Evolutionary conservation across 2,329 filamentous ascomycete genomes (phyloP).

Genomic region (Penicillium sp.): DNA sequence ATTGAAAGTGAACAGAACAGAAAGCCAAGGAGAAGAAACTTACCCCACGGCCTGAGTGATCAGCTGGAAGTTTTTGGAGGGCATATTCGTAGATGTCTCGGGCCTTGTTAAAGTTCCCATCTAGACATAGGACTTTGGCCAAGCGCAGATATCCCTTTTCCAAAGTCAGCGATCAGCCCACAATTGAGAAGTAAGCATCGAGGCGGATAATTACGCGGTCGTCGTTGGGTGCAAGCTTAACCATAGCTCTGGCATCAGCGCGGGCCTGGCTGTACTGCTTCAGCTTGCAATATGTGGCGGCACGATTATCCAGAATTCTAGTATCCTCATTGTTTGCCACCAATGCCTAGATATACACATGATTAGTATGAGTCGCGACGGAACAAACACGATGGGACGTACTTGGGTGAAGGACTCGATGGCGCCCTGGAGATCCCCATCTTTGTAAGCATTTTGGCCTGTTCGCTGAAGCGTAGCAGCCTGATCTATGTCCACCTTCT

Average conservation of each 20-base stretch:
- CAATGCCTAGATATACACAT: constrained; percentile 36
- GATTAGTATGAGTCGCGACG: constrained; percentile 12
- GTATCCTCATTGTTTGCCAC: constrained; percentile 36
- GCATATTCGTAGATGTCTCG: constrained; percentile 58
- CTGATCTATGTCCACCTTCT: constrained; percentile 10
- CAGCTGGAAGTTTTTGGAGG: constrained; percentile 49
- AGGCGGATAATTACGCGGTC: constrained; percentile 43
- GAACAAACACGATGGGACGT: constrained; percentile 9
- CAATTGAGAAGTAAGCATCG: background rate
- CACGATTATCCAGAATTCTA: constrained; percentile 55
- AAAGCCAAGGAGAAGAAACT: background rate
- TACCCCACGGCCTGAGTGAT: constrained; percentile 34
- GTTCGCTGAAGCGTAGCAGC: constrained; percentile 34
- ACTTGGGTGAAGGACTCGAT: constrained; percentile 46
- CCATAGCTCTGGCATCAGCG: constrained; percentile 58
- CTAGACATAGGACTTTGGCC: constrained; percentile 35
- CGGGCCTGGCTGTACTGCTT: constrained; percentile 52
- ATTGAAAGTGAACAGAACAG: background rate
- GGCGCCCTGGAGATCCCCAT: constrained; percentile 46
- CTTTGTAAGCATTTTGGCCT: constrained; percentile 47
- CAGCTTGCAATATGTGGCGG: constrained; percentile 57
- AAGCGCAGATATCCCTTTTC: constrained; percentile 7
- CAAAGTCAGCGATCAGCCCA: background rate
- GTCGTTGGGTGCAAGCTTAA: constrained; percentile 52
- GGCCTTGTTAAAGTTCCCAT: constrained; percentile 53